Conservation (phyloP, 2,329 filamentous ascomycete species). For the Xylaria sp. region DNA sequence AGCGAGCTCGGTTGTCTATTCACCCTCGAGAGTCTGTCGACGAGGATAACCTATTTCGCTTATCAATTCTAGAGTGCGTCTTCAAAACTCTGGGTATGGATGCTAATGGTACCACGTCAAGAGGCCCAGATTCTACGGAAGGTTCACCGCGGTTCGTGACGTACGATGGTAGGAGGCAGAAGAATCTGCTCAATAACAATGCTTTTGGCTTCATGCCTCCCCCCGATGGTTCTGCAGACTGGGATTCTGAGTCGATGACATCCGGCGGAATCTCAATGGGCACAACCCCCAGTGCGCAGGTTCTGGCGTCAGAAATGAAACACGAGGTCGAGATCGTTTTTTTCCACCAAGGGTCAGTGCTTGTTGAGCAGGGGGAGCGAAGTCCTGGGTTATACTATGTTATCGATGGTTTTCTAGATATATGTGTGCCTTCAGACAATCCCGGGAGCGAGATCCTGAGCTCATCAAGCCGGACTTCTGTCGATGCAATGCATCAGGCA, state of each 20-base stretch:
- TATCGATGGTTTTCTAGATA: conserved; percentile 94
- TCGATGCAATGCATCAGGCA: conserved; percentile 44
- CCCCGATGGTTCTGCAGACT: conserved; percentile 77
- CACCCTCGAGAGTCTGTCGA: conserved; percentile 82
- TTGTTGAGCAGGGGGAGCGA: conserved; percentile 96
- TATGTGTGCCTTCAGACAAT: conserved; percentile 80
- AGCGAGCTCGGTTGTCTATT: conserved; percentile 54
- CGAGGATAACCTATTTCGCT: conserved; percentile 86
- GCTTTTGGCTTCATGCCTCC: conserved; percentile 91
- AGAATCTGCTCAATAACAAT: conserved; percentile 77
- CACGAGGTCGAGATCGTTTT: conserved; percentile 97
- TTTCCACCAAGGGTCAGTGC: conserved; percentile 90
- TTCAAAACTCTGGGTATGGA: conserved; percentile 90
- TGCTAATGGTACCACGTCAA: conserved; percentile 66
- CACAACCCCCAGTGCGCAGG: conserved; percentile 67
- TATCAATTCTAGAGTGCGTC: conserved; percentile 92
- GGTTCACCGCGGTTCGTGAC: conserved; percentile 84
- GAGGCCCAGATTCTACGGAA: conserved; percentile 77
- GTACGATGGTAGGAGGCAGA: conserved; percentile 80
- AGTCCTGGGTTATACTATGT: conserved; percentile 97
- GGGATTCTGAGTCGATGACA: conserved; percentile 84
- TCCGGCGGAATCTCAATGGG: conserved; percentile 69
- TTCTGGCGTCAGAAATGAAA: conserved; percentile 77
- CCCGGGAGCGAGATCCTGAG: conserved; percentile 49
- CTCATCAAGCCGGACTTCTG: conserved; percentile 43